Evolutionary conservation across 441 rosid species (phyloP).

Genomic region (Flueggea neowawraea): DNA sequence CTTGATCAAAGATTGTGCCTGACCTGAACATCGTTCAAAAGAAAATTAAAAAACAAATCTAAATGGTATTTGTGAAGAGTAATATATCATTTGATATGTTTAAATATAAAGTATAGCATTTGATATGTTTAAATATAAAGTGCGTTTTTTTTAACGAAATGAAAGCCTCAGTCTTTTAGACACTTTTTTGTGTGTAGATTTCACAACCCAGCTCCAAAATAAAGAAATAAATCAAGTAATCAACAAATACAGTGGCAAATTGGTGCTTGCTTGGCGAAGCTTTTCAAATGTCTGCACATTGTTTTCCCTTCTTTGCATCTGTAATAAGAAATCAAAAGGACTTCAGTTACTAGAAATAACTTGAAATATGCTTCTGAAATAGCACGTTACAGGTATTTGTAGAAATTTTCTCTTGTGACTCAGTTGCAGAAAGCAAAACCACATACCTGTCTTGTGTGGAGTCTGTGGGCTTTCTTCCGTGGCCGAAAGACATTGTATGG

Average conservation of each 20-base stretch:
- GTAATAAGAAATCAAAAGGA: constrained; percentile 8
- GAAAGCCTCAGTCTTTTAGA: background rate
- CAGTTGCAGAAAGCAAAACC: background rate
- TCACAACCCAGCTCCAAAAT: background rate
- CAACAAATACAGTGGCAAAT: constrained; percentile 8
- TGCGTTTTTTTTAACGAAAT: background rate
- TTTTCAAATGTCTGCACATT: constrained; percentile 97
- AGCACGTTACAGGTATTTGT: background rate
- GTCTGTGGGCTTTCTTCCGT: constrained; percentile 94
- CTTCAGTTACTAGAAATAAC: constrained; percentile 6
- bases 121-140: no score
- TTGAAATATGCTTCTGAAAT: background rate
- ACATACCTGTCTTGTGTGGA: constrained; percentile 88
- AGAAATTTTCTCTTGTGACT: no score
- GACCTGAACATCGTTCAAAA: constrained; percentile 50
- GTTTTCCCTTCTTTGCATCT: constrained; percentile 99
- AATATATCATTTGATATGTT: no score
- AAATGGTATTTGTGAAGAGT: constrained; percentile 1
- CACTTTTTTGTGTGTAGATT: background rate
- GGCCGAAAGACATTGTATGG: constrained; percentile 98
- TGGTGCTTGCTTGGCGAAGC: constrained; percentile 80
- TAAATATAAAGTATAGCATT: no score
- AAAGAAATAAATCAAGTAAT: background rate
- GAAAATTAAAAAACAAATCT: constrained; percentile 4
- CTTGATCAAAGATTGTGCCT: no score